These are phyloP conservation scores for Flaveria robusta DNA, from an alignment of 129 eudicot genomes.

Conservation along the genomic window DNA sequence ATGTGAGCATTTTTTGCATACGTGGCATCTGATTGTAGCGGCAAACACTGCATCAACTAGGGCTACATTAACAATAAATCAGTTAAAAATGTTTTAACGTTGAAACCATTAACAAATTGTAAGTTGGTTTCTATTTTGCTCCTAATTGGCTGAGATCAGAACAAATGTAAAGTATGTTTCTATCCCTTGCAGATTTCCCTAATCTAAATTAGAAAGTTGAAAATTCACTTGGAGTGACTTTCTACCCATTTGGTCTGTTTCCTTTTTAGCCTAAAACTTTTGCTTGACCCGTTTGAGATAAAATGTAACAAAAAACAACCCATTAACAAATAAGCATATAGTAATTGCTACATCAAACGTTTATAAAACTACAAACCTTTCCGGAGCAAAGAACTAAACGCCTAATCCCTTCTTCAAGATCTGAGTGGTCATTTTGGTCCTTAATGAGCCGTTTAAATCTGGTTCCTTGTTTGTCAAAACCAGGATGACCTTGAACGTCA, in stretches of 20 bases:
- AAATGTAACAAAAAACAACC: neutral
- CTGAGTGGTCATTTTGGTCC: conserved; percentile 89
- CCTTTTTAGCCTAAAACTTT: neutral
- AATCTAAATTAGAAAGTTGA: neutral
- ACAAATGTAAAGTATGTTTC: neutral
- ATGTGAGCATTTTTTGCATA: neutral
- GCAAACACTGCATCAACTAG: neutral
- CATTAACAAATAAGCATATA: neutral
- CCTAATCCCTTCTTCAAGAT: conserved; percentile 92
- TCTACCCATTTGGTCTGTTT: neutral
- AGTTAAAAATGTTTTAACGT: neutral
- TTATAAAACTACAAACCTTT: conserved; percentile 55
- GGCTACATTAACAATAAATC: neutral
- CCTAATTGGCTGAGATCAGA: neutral
- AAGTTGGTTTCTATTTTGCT: neutral
- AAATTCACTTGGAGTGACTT: neutral
- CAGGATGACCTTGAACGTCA: conserved; percentile 97
- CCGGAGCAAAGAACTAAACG: conserved; percentile 97
- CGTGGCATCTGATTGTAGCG: neutral
- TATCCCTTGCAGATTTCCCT: neutral
- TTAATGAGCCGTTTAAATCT: conserved; percentile 95
- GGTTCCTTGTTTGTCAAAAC: conserved; percentile 98
- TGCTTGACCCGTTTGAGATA: neutral
- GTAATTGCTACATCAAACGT: neutral
- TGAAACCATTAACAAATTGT: neutral